Evolutionary conservation across 2,329 filamentous ascomycete species (phyloP).

Genomic region (Magnaporthiopsis incrustans): DNA sequence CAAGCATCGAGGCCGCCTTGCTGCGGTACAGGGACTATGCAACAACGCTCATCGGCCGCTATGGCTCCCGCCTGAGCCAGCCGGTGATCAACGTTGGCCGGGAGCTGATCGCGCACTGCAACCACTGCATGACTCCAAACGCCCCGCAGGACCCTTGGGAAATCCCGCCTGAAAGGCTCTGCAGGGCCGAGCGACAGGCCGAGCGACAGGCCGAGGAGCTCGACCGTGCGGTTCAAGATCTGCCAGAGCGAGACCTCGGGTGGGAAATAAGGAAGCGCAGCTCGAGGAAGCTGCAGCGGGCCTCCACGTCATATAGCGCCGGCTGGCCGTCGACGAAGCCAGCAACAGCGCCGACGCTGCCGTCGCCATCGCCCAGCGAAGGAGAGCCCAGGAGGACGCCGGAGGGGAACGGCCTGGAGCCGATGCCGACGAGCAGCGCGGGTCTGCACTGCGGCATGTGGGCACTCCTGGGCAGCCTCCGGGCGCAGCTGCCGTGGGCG

Average conservation of each 20-base stretch:
- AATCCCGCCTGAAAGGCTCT: neutral
- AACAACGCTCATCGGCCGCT: neutral
- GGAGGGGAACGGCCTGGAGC: neutral
- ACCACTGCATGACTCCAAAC: neutral
- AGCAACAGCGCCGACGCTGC: neutral
- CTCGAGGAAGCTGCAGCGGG: no score
- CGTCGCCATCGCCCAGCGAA: neutral
- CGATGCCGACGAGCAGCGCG: neutral
- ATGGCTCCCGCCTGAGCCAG: neutral
- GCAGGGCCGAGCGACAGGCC: neutral
- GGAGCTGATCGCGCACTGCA: no score
- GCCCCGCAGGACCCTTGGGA: no score
- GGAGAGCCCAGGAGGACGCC: no score
- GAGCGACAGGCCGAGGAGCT: neutral
- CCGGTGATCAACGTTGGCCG: neutral
- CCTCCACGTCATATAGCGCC: no score
- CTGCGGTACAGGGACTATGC: neutral
- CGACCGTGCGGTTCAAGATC: neutral
- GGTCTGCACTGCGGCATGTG: neutral
- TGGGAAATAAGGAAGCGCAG: no score
- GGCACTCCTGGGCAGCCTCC: neutral
- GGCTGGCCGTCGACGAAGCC: no score
- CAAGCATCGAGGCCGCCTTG: neutral
- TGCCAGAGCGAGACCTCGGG: neutral
- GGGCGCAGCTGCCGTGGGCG: neutral